Base-by-base conservation (phyloP, 768 basidiomycete species). In the Leucosporidium scottii region DNA sequence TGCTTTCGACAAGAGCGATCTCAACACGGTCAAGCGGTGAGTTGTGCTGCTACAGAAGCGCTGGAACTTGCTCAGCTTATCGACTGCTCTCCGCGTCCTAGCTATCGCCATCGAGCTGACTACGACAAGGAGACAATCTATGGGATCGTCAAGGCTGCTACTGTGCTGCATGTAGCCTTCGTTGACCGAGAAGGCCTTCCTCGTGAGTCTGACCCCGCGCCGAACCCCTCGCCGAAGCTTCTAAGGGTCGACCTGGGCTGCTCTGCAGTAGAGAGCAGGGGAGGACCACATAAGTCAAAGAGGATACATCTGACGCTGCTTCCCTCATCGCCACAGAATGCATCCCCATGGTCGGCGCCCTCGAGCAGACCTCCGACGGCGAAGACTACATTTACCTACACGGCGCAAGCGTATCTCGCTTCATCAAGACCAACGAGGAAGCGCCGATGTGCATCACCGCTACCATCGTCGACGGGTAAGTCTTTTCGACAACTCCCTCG, bases 11-110 rank as follows among this genome's bases (percentile, higher is more conserved):
- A 44, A 47, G 58, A 59, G n/a, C n/a, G n/a, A 39, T 4, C 58
- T 59, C 25, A 59, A 59, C 58, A 59, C 58, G 3, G 58, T 59
- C 39, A 59, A 59, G 36, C 21, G 58, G 58, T 59, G 13, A 23
- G 58, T 30, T n/a, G 21, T 15, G 13, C 39, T 12, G 34, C 34
- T 34, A 21, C 6, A 10, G 13, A 12, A 25, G n/a, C 17, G 1
- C 25, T 18, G 9, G 10, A n/a, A 12, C 25, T 34, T n/a, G 21
- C 58, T 3, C 23, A n/a, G 34, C 34, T 36, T 27, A 25, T 17
- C 39, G n/a, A n/a, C n/a, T n/a, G 17, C 17, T 28, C 17, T 28
- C 25, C 17, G 17, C 5, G 15, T n/a, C 12, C 4, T 25, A 59
- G 58, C 23, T 59, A 59, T 31, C 44, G 47, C 39, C 58, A 59